phyloP scores from a whole-genome alignment of 78 protist genomes.

The Polysphondylium violaceum region DNA sequence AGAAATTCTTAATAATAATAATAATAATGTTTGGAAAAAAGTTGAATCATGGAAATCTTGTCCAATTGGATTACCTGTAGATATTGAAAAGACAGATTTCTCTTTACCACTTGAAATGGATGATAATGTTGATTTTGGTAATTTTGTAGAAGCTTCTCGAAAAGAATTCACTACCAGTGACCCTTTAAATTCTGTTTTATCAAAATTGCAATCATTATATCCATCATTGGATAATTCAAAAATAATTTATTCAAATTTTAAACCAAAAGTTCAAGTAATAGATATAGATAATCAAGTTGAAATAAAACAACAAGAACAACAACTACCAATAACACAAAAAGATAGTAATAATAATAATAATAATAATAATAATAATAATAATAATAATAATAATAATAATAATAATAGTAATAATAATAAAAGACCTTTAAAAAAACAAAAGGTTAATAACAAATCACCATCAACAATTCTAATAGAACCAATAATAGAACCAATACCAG shows the following conservation, averaged over 20 bases:
- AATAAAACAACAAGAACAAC: background rate
- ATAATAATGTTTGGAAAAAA: slow-evolving; percentile 1
- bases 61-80: slow-evolving; percentile 56
- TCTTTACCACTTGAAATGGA: slow-evolving; percentile 5
- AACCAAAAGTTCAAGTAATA: slow-evolving; percentile 4
- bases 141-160: slow-evolving; percentile 3
- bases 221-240: too few relatives aligned
- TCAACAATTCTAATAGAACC: too few relatives aligned
- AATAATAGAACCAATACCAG: background rate
- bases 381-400: background rate
- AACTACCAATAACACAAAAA: background rate
- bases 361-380: background rate
- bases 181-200: background rate
- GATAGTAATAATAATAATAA: background rate
- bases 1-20: background rate
- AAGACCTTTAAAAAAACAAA: too few relatives aligned
- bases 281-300: background rate
- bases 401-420: background rate
- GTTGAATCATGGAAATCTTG: slow-evolving; percentile 41
- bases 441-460: too few relatives aligned
- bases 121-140: slow-evolving; percentile 17
- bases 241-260: slow-evolving; percentile 6
- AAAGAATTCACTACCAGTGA: background rate
- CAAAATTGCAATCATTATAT: background rate
- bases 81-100: slow-evolving; percentile 7